Percentiles rank a stretch among this genome's conserved stretches.
These are phyloP conservation scores for Boletus pseudo-olivaceus DNA, from an alignment of 768 basidiomycete species.

Conservation along the genomic window DNA sequence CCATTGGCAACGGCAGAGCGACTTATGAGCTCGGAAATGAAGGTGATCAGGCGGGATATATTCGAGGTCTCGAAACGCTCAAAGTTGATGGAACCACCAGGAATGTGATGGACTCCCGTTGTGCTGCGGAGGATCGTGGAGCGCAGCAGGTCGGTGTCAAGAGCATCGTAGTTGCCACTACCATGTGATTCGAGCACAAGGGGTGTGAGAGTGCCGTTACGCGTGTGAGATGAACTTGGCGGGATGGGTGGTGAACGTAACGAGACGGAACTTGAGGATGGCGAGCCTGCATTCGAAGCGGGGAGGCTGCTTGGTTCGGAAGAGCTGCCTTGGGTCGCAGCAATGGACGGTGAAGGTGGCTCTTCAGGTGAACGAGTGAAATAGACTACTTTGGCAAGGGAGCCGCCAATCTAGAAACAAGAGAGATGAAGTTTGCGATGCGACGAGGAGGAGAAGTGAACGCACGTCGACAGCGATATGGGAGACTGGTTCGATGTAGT, in stretches of 20 bases:
- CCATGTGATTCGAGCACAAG: constrained; percentile 59
- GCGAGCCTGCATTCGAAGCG: constrained; percentile 34
- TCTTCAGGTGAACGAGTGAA: constrained; percentile 92
- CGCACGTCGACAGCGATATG: constrained; percentile 97
- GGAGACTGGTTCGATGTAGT: constrained; percentile 95
- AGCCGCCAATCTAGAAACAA: constrained; percentile 80
- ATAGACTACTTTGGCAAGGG: constrained; percentile 96
- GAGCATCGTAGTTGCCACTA: constrained; percentile 21
- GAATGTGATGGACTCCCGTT: constrained; percentile 64
- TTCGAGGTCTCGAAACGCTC: constrained; percentile 94
- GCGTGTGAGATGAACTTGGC: constrained; percentile 34
- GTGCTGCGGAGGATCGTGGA: constrained; percentile 67
- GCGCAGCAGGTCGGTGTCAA: constrained; percentile 47
- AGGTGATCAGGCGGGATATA: constrained; percentile 78
- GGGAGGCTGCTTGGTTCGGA: constrained; percentile 44
- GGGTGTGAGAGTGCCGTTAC: constrained; percentile 79
- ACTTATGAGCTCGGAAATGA: constrained; percentile 83
- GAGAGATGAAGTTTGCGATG: neutral
- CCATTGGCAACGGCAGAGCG: constrained; percentile 82
- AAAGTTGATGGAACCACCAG: constrained; percentile 96
- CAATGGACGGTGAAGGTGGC: constrained; percentile 70
- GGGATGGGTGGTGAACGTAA: constrained; percentile 24
- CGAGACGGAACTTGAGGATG: constrained; percentile 5
- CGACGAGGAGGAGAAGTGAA: constrained; percentile 15
- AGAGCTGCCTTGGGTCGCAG: constrained; percentile 56